phyloP scores from a whole-genome alignment of 768 basidiomycete species.

The Tremella yokohamensis region DNA sequence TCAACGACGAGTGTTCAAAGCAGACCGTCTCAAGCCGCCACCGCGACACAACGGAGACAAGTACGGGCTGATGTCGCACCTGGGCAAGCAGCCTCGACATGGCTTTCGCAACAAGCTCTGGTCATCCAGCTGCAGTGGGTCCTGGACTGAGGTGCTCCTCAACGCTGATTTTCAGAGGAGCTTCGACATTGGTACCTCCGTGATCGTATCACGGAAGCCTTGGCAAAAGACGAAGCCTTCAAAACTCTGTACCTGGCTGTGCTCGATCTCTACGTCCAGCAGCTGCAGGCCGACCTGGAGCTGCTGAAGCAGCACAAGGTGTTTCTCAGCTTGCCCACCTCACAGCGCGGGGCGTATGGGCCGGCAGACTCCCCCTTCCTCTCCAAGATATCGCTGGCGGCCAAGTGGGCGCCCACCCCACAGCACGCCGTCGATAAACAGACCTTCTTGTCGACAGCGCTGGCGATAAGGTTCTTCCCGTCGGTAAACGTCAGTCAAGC shows the following conservation, averaged over 20 bases:
- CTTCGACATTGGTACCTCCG: conserved; percentile 23
- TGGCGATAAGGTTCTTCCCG: conserved; percentile 58
- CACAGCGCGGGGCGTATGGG: conserved; percentile 26
- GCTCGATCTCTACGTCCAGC: conserved; percentile 62
- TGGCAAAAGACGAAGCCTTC: conserved; percentile 55
- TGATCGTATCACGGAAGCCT: conserved; percentile 16
- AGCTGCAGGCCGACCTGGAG: conserved; percentile 57
- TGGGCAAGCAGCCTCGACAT: no score
- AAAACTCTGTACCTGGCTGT: conserved; percentile 65
- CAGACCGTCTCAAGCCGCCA: no score
- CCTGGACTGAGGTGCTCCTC: no score
- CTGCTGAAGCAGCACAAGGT: conserved; percentile 50
- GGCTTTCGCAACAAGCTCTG: no score
- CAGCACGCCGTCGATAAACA: conserved; percentile 61
- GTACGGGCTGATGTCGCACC: no score
- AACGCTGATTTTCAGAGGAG: conserved; percentile 5
- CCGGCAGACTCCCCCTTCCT: conserved; percentile 29
- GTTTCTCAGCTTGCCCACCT: conserved; percentile 45
- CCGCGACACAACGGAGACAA: no score
- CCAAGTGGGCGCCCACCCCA: conserved; percentile 70
- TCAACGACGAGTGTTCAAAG: no score
- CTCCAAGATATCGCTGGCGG: conserved; percentile 59
- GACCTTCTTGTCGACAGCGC: conserved; percentile 65
- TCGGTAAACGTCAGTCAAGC: conserved; percentile 53
- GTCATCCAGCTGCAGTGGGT: no score